Percentiles rank a stretch among this genome's conserved stretches.
Conservation (phyloP, 352 stramenopile species). For the Thraustochytrium sp. region DNA sequence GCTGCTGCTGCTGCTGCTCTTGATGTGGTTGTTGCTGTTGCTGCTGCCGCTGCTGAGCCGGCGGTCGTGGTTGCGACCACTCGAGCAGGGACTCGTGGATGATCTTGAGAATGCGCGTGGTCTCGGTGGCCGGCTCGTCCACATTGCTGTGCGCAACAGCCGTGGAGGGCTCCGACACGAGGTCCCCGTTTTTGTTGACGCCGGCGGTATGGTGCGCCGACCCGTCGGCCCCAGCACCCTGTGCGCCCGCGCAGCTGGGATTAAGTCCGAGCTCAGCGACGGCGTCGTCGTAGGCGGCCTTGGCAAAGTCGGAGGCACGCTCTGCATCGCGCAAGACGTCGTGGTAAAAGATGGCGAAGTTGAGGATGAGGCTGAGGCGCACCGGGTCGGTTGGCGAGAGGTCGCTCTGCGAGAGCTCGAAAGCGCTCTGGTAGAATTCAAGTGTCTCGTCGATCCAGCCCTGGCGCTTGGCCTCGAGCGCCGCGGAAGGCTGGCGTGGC, state of each 20-base stretch:
- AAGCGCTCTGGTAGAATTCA: constrained; percentile 21
- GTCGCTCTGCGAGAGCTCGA: constrained; percentile 40
- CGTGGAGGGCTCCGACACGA: not conserved
- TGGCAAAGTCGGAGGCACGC: not conserved
- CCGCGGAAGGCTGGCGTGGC: not conserved
- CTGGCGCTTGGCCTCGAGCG: not conserved
- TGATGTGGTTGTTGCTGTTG: not conserved
- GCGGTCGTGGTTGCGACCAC: not conserved
- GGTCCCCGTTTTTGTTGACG: not conserved
- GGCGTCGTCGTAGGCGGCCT: constrained; percentile 30
- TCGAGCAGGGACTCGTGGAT: not conserved
- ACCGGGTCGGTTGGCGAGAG: constrained; percentile 19
- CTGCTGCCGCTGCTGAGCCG: not conserved
- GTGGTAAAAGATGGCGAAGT: constrained; percentile 39
- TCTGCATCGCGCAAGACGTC: not conserved
- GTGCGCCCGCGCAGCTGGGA: no score
- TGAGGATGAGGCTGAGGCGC: constrained; percentile 35
- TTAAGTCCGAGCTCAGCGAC: constrained; percentile 18
- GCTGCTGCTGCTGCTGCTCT: not conserved
- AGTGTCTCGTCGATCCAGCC: not conserved
- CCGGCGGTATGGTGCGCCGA: no score
- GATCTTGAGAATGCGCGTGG: not conserved
- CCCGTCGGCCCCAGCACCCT: no score
- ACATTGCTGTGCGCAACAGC: not conserved
- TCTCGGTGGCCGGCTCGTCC: not conserved